A percentile compares a stretch with the other conserved stretches of the same genome.
Conservation (phyloP, 805 yeast genomes). For the Hanseniaspora mollemarum region DNA sequence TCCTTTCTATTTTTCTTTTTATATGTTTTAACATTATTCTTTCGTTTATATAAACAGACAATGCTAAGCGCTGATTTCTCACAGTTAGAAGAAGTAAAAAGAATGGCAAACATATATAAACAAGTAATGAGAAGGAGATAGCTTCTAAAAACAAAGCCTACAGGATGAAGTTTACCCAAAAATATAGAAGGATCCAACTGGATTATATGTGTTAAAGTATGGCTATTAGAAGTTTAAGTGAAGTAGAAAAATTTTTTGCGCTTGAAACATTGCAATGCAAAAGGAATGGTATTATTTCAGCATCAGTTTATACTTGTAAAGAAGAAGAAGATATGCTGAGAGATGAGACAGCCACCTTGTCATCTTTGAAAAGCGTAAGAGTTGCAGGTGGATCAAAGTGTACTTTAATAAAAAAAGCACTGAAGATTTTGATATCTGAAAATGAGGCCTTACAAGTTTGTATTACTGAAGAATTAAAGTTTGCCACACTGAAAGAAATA, state of each 20-base stretch:
- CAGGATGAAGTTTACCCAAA: too few relatives aligned
- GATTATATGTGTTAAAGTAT: conserved; percentile 15
- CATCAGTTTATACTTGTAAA: conserved; percentile 20
- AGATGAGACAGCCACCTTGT: conserved; percentile 24
- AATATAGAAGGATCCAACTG: too few relatives aligned
- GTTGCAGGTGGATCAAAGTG: conserved; percentile 16
- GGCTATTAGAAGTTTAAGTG: conserved; percentile 23
- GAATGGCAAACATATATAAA: neutral
- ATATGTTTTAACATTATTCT: neutral
- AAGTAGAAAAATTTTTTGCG: conserved; percentile 24
- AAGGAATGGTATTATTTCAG: conserved; percentile 25
- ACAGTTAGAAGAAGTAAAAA: too few relatives aligned
- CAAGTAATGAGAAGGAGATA: too few relatives aligned
- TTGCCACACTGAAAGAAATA: conserved; percentile 21
- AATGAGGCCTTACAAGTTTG: conserved; percentile 23
- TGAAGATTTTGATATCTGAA: conserved; percentile 21
- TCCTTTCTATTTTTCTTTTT: neutral
- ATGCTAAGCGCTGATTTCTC: too few relatives aligned
- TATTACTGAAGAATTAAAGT: conserved; percentile 22
- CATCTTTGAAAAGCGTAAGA: conserved; percentile 20
- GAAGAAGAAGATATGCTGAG: conserved; percentile 19
- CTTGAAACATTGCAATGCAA: conserved; percentile 21
- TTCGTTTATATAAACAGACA: neutral
- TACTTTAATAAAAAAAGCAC: conserved; percentile 20
- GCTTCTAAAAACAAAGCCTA: too few relatives aligned